Percentiles rank a stretch among this genome's conserved stretches.
phyloP scores from a whole-genome alignment of 306 rosid genomes.

The Quercus robur region DNA sequence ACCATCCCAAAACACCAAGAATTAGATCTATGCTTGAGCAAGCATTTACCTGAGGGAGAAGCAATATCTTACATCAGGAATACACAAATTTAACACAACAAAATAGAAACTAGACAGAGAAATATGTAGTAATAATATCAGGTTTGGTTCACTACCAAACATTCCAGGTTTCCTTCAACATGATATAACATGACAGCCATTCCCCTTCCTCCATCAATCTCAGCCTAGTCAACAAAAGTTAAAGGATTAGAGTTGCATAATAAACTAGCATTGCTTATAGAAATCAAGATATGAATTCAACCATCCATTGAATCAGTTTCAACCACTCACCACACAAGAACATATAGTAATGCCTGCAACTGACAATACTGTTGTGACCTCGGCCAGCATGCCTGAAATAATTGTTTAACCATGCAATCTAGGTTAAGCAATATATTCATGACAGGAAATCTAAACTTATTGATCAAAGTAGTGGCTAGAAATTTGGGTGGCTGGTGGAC shows the following conservation, averaged over 20 bases:
- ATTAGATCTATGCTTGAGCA: constrained; percentile 64
- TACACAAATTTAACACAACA: neutral
- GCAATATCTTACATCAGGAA: constrained; percentile 24
- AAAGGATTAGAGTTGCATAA: constrained; percentile 20
- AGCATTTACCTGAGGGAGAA: constrained; percentile 55
- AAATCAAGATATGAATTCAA: constrained; percentile 17
- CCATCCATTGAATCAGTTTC: constrained; percentile 21
- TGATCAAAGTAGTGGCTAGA: neutral
- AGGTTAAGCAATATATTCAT: neutral
- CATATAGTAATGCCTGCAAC: constrained; percentile 72
- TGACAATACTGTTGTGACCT: constrained; percentile 82
- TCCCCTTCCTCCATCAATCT: constrained; percentile 93
- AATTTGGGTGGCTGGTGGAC: neutral
- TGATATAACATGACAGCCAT: constrained; percentile 89
- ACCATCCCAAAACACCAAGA: constrained; percentile 92
- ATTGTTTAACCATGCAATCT: constrained; percentile 18
- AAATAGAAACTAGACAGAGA: constrained; percentile 12
- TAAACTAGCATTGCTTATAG: constrained; percentile 7
- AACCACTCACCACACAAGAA: constrained; percentile 92
- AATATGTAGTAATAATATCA: neutral
- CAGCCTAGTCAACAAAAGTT: constrained; percentile 70
- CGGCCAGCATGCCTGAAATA: constrained; percentile 89
- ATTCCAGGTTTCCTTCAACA: constrained; percentile 68
- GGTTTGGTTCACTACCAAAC: constrained; percentile 57
- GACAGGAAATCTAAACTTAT: neutral